Evolutionary conservation across 306 rosid species (phyloP), one percentile per base, ranked within the genome.

Genomic region (Vigna radiata): DNA sequence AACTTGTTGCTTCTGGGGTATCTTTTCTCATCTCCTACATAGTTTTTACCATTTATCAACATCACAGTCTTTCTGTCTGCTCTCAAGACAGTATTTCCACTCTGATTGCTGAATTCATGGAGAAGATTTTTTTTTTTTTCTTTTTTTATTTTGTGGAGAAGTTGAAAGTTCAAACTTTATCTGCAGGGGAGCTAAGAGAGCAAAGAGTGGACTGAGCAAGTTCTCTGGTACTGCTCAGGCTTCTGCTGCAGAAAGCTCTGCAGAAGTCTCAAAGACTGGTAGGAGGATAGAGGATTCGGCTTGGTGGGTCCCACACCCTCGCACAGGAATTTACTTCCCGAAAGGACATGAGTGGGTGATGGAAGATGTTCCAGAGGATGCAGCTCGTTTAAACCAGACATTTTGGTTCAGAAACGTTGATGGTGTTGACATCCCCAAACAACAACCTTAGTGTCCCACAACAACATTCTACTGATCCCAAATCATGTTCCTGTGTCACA

Each of bases 291-390:
- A 72, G 29, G 78, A 64, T 31, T 70, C 77, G 21, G 29, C 71
- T 8, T 67, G 49, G 58, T 90, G 97, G 97, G 83, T 83, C 12
- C 97, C 96, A 0, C 90, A 93, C 80, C 87, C 87, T 3, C 87
- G 86, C 18, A 89, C 94, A 4, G 94, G 94, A 25, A 88, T 93
- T 68, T 93, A 89, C 70, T 81, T 83, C 23, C 97, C 97, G 3
- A 66, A 77, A 76, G 97, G 97, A 16, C 94, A 86, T 67, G 97
- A 93, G 21, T 14, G 83, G 84, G 91, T 90, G 31, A 83, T 93
- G 86, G 84, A 86, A 4, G 96, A 86, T 72, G 87, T 93, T 39
- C 92, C 96, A 2, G 82, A 68, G 7, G 77, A 65, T 73, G 90
- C 94, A 14, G 89, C 94, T 44, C 83, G 79, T 12, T 83, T 89